A percentile compares a stretch with the other conserved stretches of the same genome.
These are phyloP conservation scores for Coriolopsis trogii DNA, from an alignment of 1,284 basidiomycete species.

Conservation along the genomic window DNA sequence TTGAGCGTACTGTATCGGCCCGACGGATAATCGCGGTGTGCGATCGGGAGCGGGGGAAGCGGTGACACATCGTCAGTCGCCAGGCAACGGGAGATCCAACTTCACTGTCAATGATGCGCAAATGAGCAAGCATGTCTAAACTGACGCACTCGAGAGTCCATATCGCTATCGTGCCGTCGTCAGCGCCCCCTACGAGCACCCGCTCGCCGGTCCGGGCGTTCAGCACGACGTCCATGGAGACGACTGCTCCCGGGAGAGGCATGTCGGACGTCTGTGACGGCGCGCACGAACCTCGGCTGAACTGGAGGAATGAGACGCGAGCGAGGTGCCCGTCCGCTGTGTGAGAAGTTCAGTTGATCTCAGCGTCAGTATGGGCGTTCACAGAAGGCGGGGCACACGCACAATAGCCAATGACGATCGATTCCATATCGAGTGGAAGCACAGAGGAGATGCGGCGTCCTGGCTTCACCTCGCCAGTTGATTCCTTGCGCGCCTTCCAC, in stretches of 20 bases:
- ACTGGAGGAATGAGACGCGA: conserved; percentile 42
- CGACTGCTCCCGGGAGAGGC: conserved; percentile 50
- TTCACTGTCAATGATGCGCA: too few species aligned
- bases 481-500: conserved; percentile 32
- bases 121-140: too few species aligned
- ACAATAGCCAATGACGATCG: conserved; percentile 67
- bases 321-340: conserved; percentile 62
- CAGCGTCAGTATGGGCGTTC: too few species aligned
- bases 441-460: conserved; percentile 44
- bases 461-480: conserved; percentile 1
- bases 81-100: neutral
- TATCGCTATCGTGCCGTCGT: conserved; percentile 74
- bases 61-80: too few species aligned
- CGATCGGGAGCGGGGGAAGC: conserved; percentile 1
- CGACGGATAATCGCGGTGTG: neutral
- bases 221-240: conserved; percentile 53
- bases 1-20: conserved; percentile 70
- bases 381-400: conserved; percentile 25
- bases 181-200: conserved; percentile 69
- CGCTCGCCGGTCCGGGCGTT: conserved; percentile 59
- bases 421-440: conserved; percentile 59
- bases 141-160: conserved; percentile 60
- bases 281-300: conserved; percentile 32
- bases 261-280: conserved; percentile 44
- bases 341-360: too few species aligned